Conservation (phyloP, 139 green algal species). For the Monoraphidium neglectum region DNA sequence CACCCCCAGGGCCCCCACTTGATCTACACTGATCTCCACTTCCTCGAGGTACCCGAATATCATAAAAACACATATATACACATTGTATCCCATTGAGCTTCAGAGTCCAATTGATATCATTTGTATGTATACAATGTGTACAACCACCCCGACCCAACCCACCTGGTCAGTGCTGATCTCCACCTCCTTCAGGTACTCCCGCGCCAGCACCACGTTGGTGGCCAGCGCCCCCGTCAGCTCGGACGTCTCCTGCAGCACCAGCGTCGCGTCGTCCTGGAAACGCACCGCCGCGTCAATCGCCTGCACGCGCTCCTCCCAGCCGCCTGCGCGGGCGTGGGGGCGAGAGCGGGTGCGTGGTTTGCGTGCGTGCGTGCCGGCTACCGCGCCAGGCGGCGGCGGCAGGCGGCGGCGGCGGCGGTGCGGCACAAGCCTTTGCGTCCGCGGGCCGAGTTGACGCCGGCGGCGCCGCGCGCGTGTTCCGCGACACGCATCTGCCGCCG, state of each 20-base stretch:
- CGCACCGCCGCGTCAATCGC: slow-evolving; percentile 71
- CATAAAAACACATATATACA: neutral
- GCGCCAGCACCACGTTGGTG: slow-evolving; percentile 91
- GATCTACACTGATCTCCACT: slow-evolving; percentile 85
- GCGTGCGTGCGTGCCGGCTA: too few relatives aligned
- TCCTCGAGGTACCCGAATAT: slow-evolving; percentile 90
- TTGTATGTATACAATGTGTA: neutral
- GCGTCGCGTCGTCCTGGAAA: slow-evolving; percentile 47
- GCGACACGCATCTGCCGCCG: too few relatives aligned
- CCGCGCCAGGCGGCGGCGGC: too few relatives aligned
- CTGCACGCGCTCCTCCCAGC: slow-evolving; percentile 71
- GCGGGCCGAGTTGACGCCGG: too few relatives aligned
- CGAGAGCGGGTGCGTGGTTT: too few relatives aligned
- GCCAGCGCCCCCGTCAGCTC: slow-evolving; percentile 87
- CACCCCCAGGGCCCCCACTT: slow-evolving; percentile 44
- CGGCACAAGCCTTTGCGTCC: too few relatives aligned
- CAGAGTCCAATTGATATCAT: too few relatives aligned
- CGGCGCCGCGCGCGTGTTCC: too few relatives aligned
- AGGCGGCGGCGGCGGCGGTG: too few relatives aligned
- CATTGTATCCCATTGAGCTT: too few relatives aligned
- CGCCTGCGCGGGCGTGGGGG: neutral
- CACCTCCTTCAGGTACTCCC: slow-evolving; percentile 96
- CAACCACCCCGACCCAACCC: neutral
- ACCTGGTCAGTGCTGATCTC: slow-evolving; percentile 85
- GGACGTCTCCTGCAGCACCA: slow-evolving; percentile 65